Percentiles rank a stretch among this genome's conserved stretches.
Conservation (phyloP, 768 basidiomycete genomes). For the Pleurotus ostreatus region DNA sequence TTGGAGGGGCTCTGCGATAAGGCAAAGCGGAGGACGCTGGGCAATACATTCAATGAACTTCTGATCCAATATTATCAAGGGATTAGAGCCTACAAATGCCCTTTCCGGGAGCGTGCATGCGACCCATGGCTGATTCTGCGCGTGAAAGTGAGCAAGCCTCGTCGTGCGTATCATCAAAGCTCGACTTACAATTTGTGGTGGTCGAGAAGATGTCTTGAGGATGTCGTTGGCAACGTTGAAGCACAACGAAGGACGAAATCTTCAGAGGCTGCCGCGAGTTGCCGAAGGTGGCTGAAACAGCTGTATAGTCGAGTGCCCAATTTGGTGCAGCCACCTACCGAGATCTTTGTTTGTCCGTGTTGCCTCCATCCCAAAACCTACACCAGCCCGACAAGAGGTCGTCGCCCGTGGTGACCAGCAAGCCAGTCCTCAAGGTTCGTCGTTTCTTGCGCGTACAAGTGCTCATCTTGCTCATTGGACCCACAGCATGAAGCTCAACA, state of each 20-base stretch:
- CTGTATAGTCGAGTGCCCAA: conserved; percentile 67
- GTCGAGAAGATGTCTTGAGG: conserved; percentile 39
- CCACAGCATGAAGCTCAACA: conserved; percentile 91
- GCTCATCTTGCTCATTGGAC: not conserved
- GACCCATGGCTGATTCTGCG: conserved; percentile 70
- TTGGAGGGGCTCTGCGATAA: conserved; percentile 90
- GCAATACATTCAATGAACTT: not conserved
- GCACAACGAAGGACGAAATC: conserved; percentile 6
- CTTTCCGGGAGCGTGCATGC: conserved; percentile 99
- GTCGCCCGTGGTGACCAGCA: conserved; percentile 40
- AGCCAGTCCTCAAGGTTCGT: conserved; percentile 28
- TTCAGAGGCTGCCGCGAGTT: conserved; percentile 20
- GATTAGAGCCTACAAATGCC: conserved; percentile 79
- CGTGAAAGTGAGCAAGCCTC: conserved; percentile 13
- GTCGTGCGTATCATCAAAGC: conserved; percentile 6
- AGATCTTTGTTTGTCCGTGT: conserved; percentile 32
- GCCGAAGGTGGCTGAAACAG: conserved; percentile 40
- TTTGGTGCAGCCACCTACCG: conserved; percentile 23
- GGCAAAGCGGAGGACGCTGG: conserved; percentile 93
- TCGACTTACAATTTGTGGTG: conserved; percentile 19
- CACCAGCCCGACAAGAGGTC: conserved; percentile 34
- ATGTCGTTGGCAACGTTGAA: conserved; percentile 24
- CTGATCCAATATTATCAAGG: no score
- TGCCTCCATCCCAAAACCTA: conserved; percentile 20
- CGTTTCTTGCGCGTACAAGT: conserved; percentile 9